phyloP scores from a whole-genome alignment of 495 filamentous ascomycete species.

The Hypoxylon fuscum region DNA sequence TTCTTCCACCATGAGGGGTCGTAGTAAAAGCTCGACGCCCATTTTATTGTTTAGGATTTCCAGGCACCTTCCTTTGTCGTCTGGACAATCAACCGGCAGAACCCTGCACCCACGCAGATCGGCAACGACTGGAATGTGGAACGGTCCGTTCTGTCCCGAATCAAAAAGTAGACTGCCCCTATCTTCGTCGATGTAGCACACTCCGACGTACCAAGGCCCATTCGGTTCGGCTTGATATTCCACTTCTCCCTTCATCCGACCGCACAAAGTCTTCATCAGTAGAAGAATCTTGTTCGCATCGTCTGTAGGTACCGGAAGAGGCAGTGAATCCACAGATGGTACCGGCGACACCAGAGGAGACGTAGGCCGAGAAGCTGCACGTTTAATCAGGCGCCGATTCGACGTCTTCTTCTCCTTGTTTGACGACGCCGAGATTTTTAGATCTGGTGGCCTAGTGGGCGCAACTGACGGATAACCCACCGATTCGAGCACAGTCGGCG shows the following conservation, averaged over 20 bases:
- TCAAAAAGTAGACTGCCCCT: constrained; percentile 72
- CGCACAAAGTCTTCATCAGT: constrained; percentile 73
- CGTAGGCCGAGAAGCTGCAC: constrained; percentile 56
- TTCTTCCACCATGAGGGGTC: constrained; percentile 76
- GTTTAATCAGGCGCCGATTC: constrained; percentile 58
- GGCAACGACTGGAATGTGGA: constrained; percentile 66
- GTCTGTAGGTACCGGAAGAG: constrained; percentile 64
- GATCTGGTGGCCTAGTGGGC: constrained; percentile 48
- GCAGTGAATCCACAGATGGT: constrained; percentile 63
- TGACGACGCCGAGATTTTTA: constrained; percentile 46
- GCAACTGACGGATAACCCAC: constrained; percentile 45
- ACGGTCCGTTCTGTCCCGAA: constrained; percentile 57
- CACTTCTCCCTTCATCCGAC: constrained; percentile 73
- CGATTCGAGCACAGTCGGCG: constrained; percentile 51
- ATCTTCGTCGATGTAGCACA: constrained; percentile 73
- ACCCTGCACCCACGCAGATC: constrained; percentile 91
- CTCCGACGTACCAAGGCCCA: constrained; percentile 66
- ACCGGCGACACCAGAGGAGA: constrained; percentile 57
- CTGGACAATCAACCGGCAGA: constrained; percentile 68
- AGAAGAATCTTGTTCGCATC: constrained; percentile 71
- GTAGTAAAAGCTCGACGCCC: constrained; percentile 75
- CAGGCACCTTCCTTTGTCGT: constrained; percentile 75
- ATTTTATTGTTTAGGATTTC: constrained; percentile 78
- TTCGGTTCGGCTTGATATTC: constrained; percentile 67
- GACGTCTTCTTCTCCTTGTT: constrained; percentile 55